phyloP scores from a whole-genome alignment of 495 filamentous ascomycete species.

The Talaromyces stipitatus region DNA sequence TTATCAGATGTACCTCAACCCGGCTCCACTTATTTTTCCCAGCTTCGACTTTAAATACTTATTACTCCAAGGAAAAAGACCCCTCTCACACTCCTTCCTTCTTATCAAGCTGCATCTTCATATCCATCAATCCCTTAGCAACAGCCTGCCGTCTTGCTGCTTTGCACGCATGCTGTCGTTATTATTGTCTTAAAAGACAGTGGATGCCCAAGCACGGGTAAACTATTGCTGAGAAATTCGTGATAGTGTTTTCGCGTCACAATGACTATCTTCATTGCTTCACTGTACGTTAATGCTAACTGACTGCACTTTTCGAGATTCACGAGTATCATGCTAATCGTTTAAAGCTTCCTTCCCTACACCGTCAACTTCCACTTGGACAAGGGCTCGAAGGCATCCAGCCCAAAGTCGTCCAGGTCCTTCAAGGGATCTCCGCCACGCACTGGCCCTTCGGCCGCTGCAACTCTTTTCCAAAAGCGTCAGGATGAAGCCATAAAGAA shows the following conservation, averaged over 20 bases:
- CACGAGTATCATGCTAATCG: constrained; percentile 9
- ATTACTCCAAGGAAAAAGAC: neutral
- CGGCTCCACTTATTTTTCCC: constrained; percentile 14
- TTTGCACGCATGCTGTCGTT: neutral
- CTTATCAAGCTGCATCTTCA: neutral
- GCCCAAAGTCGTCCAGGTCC: constrained; percentile 19
- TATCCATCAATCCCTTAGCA: neutral
- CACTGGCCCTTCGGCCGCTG: constrained; percentile 18
- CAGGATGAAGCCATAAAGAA: constrained; percentile 29
- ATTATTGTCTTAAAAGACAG: neutral
- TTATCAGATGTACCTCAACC: constrained; percentile 3
- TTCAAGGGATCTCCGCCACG: constrained; percentile 9
- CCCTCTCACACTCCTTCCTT: neutral
- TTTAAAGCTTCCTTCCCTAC: constrained; percentile 73
- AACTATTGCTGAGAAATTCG: neutral
- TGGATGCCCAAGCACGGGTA: neutral
- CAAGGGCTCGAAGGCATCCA: constrained; percentile 16
- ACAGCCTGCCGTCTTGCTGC: neutral
- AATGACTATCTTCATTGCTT: constrained; percentile 79
- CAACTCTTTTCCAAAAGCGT: constrained; percentile 32
- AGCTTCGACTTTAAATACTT: neutral
- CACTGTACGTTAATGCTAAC: constrained; percentile 50
- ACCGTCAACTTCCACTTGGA: constrained; percentile 67
- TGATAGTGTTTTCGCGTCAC: constrained; percentile 15
- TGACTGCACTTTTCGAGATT: constrained; percentile 2